These are phyloP conservation scores for Carex scoparia DNA, from an alignment of 176 grass and related monocot species.

Conservation along the genomic window DNA sequence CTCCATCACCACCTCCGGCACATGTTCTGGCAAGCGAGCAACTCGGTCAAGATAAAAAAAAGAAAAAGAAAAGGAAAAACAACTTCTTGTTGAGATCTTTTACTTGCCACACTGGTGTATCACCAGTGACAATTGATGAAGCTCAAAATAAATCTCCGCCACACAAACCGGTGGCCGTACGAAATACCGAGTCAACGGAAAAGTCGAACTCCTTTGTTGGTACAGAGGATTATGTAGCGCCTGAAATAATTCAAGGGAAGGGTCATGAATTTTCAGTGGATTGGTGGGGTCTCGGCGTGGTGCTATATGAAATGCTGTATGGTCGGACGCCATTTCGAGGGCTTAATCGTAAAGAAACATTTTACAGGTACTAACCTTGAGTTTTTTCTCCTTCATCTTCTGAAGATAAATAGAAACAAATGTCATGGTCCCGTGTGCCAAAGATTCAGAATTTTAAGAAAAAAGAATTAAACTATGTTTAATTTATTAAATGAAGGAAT, in stretches of 20 bases:
- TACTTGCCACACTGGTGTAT: slow-evolving; percentile 12
- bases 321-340: slow-evolving; percentile 93
- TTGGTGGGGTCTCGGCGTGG: slow-evolving; percentile 88
- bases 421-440: no score
- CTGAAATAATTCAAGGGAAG: slow-evolving; percentile 82
- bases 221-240: slow-evolving; percentile 96
- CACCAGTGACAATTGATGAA: slow-evolving; percentile 3
- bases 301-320: slow-evolving; percentile 98
- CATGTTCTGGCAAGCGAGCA: neutral
- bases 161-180: slow-evolving; percentile 42
- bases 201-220: slow-evolving; percentile 98
- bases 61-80: slow-evolving; percentile 11
- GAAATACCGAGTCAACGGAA: slow-evolving; percentile 31
- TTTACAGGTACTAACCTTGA: slow-evolving; percentile 57
- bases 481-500: neutral
- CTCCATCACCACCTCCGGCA: neutral
- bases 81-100: slow-evolving; percentile 17
- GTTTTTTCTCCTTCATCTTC: neutral
- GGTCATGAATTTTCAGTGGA: slow-evolving; percentile 95
- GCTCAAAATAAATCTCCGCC: neutral
- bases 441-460: neutral
- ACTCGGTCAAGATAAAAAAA: neutral
- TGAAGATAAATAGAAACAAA: neutral
- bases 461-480: neutral
- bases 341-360: slow-evolving; percentile 91